Evolutionary conservation across 2,329 filamentous ascomycete species (phyloP).

Genomic region (Fusarium lyarnte): DNA sequence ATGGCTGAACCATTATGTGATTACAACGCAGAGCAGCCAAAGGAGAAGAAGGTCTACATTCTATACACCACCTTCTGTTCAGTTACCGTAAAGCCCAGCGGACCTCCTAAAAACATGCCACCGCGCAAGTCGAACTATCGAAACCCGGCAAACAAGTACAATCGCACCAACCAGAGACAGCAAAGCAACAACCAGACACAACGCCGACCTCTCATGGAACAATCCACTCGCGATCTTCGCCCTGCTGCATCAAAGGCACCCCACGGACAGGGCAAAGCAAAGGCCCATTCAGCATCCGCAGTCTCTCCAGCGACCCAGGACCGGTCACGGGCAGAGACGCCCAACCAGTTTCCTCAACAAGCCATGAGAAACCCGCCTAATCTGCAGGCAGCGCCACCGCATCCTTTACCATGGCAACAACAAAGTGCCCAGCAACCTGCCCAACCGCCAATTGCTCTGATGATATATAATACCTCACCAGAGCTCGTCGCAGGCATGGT

Average conservation of each 20-base stretch:
- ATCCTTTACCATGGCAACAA: background rate
- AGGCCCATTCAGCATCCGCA: background rate
- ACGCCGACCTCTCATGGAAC: background rate
- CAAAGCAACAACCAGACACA: background rate
- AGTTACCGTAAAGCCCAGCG: constrained; percentile 7
- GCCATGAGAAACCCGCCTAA: background rate
- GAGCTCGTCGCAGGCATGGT: background rate
- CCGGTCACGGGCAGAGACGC: background rate
- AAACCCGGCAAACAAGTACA: background rate
- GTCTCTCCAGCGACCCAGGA: background rate
- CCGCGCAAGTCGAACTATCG: background rate
- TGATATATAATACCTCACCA: background rate
- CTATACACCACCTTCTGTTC: constrained; percentile 35
- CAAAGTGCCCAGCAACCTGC: background rate
- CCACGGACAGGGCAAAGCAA: background rate
- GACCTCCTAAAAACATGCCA: constrained; percentile 1
- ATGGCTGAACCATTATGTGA: constrained; percentile 20
- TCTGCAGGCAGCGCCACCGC: background rate
- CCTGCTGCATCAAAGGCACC: background rate
- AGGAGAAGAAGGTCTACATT: constrained; percentile 27
- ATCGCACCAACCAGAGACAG: background rate
- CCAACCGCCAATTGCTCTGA: background rate
- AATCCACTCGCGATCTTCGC: background rate
- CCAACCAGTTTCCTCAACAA: background rate
- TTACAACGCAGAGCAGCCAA: constrained; percentile 30